Conservation (phyloP, 306 rosid species). For the Cercis canadensis region DNA sequence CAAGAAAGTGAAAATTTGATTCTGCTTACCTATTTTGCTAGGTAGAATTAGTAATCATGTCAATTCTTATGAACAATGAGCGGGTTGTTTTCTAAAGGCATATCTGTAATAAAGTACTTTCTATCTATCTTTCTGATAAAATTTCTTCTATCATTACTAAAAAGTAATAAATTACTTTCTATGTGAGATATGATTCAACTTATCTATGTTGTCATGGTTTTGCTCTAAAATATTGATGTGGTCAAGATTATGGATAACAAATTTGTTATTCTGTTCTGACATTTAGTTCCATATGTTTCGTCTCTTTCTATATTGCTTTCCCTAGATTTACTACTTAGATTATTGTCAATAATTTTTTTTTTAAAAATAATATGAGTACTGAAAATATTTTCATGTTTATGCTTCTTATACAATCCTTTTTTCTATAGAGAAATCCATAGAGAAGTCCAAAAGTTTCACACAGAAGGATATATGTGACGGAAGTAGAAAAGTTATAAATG, state of each 20-base stretch:
- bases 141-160: not conserved
- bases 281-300: constrained; percentile 17
- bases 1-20: constrained; percentile 4
- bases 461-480: constrained; percentile 85
- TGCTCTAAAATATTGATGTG: constrained; percentile 3
- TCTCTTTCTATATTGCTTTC: constrained; percentile 12
- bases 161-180: not conserved
- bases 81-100: not conserved
- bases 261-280: constrained; percentile 10
- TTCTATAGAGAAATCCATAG: constrained; percentile 65
- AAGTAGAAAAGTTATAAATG: constrained; percentile 85
- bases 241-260: not conserved
- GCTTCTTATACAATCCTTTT: constrained; percentile 32
- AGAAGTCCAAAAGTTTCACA: constrained; percentile 65
- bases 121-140: not conserved
- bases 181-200: constrained; percentile 11
- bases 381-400: constrained; percentile 17
- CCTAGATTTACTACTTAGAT: not conserved
- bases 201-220: constrained; percentile 3
- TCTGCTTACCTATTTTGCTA: not conserved
- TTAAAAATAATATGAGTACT: constrained; percentile 21
- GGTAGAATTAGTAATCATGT: constrained; percentile 11
- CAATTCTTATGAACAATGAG: not conserved
- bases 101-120: not conserved
- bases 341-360: not conserved